phyloP scores from a whole-genome alignment of 164 flowering plant species.

The Aristolochia contorta region DNA sequence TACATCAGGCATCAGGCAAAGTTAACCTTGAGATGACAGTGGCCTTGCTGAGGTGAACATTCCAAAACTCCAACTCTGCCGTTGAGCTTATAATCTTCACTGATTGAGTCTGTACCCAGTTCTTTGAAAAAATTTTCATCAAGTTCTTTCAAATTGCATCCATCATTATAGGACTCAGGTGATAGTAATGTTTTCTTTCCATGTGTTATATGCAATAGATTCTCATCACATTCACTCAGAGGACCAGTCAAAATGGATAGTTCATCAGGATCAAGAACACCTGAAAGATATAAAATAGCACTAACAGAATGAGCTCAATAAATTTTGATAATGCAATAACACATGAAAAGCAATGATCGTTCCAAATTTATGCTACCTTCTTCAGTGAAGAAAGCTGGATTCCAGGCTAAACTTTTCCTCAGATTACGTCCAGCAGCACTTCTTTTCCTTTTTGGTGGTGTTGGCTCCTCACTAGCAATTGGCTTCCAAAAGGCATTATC shows the following conservation, averaged over 20 bases:
- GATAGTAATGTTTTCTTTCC: conserved; percentile 27
- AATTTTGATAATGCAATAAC: not conserved
- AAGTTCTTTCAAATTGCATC: conserved; percentile 13
- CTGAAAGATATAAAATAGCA: conserved; percentile 23
- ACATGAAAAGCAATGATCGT: not conserved
- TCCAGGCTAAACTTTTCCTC: conserved; percentile 95
- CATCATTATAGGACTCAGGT: conserved; percentile 8
- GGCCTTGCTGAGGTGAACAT: conserved; percentile 12
- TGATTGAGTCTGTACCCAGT: conserved; percentile 14
- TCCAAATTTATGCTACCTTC: conserved; percentile 43
- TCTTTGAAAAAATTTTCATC: conserved; percentile 26
- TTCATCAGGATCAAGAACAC: conserved; percentile 67
- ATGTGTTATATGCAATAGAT: conserved; percentile 23
- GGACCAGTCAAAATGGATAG: conserved; percentile 54
- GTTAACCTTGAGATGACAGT: not conserved
- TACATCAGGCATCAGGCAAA: not conserved
- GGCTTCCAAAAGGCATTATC: conserved; percentile 20
- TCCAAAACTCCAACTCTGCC: conserved; percentile 9
- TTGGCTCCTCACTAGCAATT: conserved; percentile 37
- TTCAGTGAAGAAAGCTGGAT: conserved; percentile 83
- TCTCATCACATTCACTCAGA: conserved; percentile 16
- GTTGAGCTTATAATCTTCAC: conserved; percentile 11
- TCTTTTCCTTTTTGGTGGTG: conserved; percentile 59
- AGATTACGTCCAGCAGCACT: conserved; percentile 66
- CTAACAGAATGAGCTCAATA: not conserved